A percentile compares a stretch with the other conserved stretches of the same genome.
Evolutionary conservation across 108 stramenopile genomes (phyloP).

Genomic region (Thalassiosira profunda): DNA sequence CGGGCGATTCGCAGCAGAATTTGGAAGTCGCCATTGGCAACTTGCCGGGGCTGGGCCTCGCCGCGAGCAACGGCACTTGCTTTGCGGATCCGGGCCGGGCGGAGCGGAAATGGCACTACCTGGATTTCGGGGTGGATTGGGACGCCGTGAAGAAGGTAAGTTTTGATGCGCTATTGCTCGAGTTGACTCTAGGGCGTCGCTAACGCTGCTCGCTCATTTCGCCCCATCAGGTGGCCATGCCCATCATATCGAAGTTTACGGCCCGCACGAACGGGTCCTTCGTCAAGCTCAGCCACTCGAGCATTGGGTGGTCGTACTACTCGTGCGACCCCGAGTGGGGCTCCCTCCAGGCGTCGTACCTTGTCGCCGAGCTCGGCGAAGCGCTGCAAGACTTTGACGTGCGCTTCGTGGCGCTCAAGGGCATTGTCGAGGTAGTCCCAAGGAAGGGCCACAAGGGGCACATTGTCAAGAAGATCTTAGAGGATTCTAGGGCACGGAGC

Average conservation of each 20-base stretch:
- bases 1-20: slow-evolving; percentile 88
- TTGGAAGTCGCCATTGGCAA: slow-evolving; percentile 89
- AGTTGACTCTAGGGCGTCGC: background rate
- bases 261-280: slow-evolving; percentile 94
- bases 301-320: slow-evolving; percentile 98
- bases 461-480: slow-evolving; percentile 86
- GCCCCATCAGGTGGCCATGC: slow-evolving; percentile 64
- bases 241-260: slow-evolving; percentile 94
- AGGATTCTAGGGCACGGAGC: slow-evolving; percentile 53
- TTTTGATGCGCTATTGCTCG: background rate
- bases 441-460: slow-evolving; percentile 86
- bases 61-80: slow-evolving; percentile 94
- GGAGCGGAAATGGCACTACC: slow-evolving; percentile 68
- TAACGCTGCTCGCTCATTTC: slow-evolving; percentile 12
- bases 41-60: slow-evolving; percentile 87
- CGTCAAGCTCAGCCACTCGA: slow-evolving; percentile 90
- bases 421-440: slow-evolving; percentile 93
- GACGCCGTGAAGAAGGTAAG: slow-evolving; percentile 83
- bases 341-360: slow-evolving; percentile 90
- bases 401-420: slow-evolving; percentile 90
- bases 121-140: slow-evolving; percentile 95
- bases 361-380: slow-evolving; percentile 90
- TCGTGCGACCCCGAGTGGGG: slow-evolving; percentile 99
- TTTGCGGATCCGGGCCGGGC: slow-evolving; percentile 72
- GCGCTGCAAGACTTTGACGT: slow-evolving; percentile 93